These are phyloP conservation scores for Pyrus hybrid DNA, from an alignment of 331 rosid species.

Conservation along the genomic window DNA sequence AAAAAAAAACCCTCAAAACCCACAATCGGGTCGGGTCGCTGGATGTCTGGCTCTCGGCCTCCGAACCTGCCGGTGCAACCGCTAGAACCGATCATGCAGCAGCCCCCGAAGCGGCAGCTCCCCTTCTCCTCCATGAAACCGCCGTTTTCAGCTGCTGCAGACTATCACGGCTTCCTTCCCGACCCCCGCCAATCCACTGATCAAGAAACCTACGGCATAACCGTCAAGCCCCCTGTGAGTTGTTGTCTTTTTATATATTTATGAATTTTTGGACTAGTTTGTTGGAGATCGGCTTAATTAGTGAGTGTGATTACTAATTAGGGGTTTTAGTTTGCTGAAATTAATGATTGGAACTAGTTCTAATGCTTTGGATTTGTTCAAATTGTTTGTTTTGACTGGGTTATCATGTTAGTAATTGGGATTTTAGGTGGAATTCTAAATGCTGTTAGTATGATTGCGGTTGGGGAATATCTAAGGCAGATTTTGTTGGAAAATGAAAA, in stretches of 20 bases:
- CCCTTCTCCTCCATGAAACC: conserved; percentile 71
- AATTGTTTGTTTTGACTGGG: not conserved
- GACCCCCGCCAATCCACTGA: conserved; percentile 40
- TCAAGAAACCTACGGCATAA: conserved; percentile 47
- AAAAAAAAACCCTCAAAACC: not conserved
- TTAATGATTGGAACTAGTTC: not conserved
- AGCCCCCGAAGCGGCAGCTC: conserved; percentile 54
- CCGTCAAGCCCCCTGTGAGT: conserved; percentile 60
- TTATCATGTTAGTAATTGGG: not conserved
- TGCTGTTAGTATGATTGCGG: not conserved
- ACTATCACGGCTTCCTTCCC: conserved; percentile 69
- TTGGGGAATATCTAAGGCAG: not conserved
- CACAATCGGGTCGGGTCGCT: conserved; percentile 18
- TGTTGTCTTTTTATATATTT: not conserved
- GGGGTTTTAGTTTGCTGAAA: not conserved
- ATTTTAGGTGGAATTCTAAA: not conserved
- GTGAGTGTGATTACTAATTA: not conserved
- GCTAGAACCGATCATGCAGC: conserved; percentile 47
- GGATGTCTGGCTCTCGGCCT: conserved; percentile 61
- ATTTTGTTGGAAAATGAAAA: not conserved
- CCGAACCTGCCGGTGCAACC: conserved; percentile 34
- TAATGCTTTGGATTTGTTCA: not conserved
- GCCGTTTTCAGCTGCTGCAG: conserved; percentile 58
- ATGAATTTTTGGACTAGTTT: not conserved
- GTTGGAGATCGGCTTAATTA: conserved; percentile 23